Percentiles rank a stretch among this genome's conserved stretches.
Evolutionary conservation across 495 filamentous ascomycete genomes (phyloP).

Genomic region (Rostrohypoxylon terebratum): DNA sequence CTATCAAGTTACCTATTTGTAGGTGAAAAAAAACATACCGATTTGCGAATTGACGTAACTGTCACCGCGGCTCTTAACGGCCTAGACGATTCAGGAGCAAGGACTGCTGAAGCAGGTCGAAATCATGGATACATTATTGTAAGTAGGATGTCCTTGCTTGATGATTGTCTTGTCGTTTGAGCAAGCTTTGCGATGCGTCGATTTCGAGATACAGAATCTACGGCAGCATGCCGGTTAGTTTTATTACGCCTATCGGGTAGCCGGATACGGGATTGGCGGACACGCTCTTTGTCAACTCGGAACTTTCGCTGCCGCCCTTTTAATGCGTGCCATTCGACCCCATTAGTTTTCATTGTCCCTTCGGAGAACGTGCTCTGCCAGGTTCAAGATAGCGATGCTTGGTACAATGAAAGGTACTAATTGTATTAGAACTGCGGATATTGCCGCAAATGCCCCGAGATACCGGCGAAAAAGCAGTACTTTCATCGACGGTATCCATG

Average conservation of each 20-base stretch:
- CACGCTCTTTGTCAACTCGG: not conserved
- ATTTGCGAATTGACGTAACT: constrained; percentile 1
- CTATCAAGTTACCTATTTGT: not conserved
- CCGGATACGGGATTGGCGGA: not conserved
- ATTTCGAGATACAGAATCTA: constrained; percentile 4
- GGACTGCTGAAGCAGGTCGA: constrained; percentile 15
- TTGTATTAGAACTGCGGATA: constrained; percentile 76
- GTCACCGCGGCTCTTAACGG: constrained; percentile 7
- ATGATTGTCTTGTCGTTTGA: constrained; percentile 32
- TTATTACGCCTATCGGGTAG: not conserved
- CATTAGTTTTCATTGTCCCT: not conserved
- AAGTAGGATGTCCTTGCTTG: constrained; percentile 55
- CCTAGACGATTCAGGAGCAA: constrained; percentile 20
- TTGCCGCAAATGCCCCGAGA: constrained; percentile 85
- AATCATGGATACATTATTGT: constrained; percentile 84
- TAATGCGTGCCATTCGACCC: not conserved
- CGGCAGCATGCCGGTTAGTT: constrained; percentile 6
- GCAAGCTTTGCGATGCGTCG: constrained; percentile 2
- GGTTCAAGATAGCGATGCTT: constrained; percentile 30
- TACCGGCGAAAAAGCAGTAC: constrained; percentile 90
- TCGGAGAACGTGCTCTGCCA: constrained; percentile 18
- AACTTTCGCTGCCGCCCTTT: constrained; percentile 1
- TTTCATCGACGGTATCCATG: constrained; percentile 97
- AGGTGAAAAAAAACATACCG: not conserved
- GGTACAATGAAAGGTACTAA: constrained; percentile 34